Evolutionary conservation across 352 stramenopile species (phyloP), one percentile per base, ranked within the genome.

Genomic region (Phytophthora sp.): DNA sequence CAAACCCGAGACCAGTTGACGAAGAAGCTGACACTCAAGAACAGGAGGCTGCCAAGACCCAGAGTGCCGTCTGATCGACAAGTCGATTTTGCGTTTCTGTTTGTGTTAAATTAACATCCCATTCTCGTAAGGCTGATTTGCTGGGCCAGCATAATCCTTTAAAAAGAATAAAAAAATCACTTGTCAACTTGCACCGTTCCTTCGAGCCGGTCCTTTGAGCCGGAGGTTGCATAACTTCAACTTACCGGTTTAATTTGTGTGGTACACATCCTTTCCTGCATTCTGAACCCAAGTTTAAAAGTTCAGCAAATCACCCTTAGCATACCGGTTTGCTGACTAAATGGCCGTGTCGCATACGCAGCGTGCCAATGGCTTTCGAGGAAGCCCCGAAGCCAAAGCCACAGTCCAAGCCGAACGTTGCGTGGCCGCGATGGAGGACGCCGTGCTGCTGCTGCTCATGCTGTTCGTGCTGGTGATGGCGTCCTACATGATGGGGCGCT

Each of bases 401-500:
- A 39, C 12, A 56, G 5, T 39, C 30, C 10, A 58, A 42, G 35
- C 20, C 17, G 26, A n/a, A n/a, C n/a, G n/a, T n/a, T n/a, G n/a
- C n/a, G n/a, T n/a, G n/a, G n/a, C 37, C n/a, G 28, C 15, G 5
- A 95, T 95, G 84, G 84, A 94, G 53, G 87, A 94, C 67, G 83
- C 79, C 12, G 80, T 95, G 68, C 67, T 95, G 45, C 63, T 95
- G 58, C 79, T 95, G 61, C 66, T 84, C 35, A 90, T 95, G 81
- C 80, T 95, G 64, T 88, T 95, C 63, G 79, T 93, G 68, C 79
- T 94, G 61, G 87, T 95, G 54, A 92, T 95, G 77, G 84, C 84
- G 27, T 95, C 87, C 59, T 95, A 89, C 74, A 84, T 94, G 78
- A 72, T 95, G 31, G 87, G 92, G 54, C 83, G 83, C 32, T 92